phyloP scores from a whole-genome alignment of 345 rosid genomes.

The Orychophragmus violaceus region DNA sequence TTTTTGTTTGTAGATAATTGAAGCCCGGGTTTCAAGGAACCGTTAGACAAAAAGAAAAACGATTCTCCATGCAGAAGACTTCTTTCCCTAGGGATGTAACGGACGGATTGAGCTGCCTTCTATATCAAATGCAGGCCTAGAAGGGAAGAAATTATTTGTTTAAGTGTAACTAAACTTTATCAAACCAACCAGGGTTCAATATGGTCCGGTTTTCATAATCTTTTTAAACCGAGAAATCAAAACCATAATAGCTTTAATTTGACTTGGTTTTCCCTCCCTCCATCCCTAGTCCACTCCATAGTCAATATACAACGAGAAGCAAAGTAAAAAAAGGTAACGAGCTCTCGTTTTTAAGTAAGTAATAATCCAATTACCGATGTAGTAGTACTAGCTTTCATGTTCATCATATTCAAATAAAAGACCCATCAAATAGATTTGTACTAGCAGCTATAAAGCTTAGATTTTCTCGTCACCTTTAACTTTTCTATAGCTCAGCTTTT shows the following conservation, averaged over 20 bases:
- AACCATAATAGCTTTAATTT: background rate
- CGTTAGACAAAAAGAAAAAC: slow-evolving; percentile 1
- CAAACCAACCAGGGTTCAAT: background rate
- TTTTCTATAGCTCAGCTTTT: slow-evolving; percentile 28
- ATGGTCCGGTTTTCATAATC: background rate
- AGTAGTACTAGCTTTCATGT: background rate
- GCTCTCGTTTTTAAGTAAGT: background rate
- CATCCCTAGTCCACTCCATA: background rate
- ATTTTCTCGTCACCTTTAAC: slow-evolving; percentile 22
- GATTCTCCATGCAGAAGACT: background rate
- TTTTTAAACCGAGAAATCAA: background rate
- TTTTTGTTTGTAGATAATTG: no score
- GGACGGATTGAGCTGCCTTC: background rate
- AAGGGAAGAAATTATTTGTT: no score
- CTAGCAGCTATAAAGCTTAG: background rate
- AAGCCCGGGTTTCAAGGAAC: slow-evolving; percentile 28
- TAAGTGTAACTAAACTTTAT: background rate
- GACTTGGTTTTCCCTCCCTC: background rate
- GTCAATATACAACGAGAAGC: background rate
- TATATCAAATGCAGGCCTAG: no score
- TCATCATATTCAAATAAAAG: slow-evolving; percentile 18
- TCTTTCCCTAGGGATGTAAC: background rate
- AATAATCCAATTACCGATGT: background rate
- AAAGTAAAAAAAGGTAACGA: background rate
- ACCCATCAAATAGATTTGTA: background rate